These are phyloP conservation scores for Paraphoma chrysanthemicola DNA, from an alignment of 2,329 filamentous ascomycete genomes.

Conservation along the genomic window DNA sequence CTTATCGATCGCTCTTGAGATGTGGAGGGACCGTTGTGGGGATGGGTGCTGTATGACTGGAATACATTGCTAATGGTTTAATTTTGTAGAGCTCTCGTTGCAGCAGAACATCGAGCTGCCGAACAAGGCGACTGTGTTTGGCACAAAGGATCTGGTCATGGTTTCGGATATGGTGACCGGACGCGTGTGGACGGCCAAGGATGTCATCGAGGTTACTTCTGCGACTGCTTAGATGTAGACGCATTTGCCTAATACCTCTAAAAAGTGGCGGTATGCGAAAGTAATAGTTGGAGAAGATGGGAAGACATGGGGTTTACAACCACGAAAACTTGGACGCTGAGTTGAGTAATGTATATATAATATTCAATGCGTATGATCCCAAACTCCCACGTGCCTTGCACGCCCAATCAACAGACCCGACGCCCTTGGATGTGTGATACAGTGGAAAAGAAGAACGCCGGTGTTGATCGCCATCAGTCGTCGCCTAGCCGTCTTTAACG, in stretches of 20 bases:
- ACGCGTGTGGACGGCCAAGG: background rate
- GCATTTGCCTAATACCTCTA: background rate
- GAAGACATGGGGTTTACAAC: background rate
- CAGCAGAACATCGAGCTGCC: conserved; percentile 15
- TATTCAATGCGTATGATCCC: background rate
- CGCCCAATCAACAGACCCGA: conserved; percentile 10
- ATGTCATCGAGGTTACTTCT: conserved; percentile 9
- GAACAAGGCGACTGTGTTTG: conserved; percentile 13
- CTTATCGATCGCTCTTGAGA: too few species aligned
- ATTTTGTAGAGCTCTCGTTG: conserved; percentile 8
- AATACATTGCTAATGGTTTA: background rate
- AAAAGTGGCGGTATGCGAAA: too few species aligned
- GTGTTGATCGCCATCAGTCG: conserved; percentile 7
- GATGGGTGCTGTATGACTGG: too few species aligned
- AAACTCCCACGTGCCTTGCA: background rate
- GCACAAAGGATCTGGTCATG: background rate
- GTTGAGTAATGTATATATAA: background rate
- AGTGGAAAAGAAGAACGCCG: conserved; percentile 16
- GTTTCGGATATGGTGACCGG: background rate
- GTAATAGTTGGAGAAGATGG: background rate
- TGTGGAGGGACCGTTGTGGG: too few species aligned
- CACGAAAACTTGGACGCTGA: background rate
- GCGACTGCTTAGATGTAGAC: conserved; percentile 12
- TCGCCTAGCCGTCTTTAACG: background rate
- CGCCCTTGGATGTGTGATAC: conserved; percentile 17